These are phyloP conservation scores for Fusarium domesticum DNA, from an alignment of 2,329 filamentous ascomycete species.

Conservation along the genomic window DNA sequence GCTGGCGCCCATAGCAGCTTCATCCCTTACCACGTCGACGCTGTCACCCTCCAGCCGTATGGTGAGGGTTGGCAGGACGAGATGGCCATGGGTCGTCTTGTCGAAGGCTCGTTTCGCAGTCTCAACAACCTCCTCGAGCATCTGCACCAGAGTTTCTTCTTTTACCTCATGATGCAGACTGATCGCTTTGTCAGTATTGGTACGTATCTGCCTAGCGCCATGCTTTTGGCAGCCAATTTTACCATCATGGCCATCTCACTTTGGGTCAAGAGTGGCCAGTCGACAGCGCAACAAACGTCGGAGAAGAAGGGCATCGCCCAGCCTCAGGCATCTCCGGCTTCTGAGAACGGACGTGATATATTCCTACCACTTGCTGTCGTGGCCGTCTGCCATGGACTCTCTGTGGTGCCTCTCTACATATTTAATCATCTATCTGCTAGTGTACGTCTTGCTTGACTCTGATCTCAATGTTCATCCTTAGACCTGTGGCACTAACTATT, in stretches of 20 bases:
- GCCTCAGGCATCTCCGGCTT: conserved; percentile 9
- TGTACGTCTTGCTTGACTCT: conserved; percentile 46
- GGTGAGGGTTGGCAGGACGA: conserved; percentile 96
- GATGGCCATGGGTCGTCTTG: conserved; percentile 85
- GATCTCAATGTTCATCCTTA: neutral
- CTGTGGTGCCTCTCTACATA: conserved; percentile 77
- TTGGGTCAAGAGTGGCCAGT: conserved; percentile 83
- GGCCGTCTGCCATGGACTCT: conserved; percentile 68
- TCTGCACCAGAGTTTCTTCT: conserved; percentile 98
- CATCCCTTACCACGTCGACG: conserved; percentile 96
- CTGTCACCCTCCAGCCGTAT: conserved; percentile 86
- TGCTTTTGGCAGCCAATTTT: conserved; percentile 92
- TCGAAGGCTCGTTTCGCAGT: conserved; percentile 89
- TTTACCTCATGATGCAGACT: conserved; percentile 89
- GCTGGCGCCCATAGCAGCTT: conserved; percentile 92
- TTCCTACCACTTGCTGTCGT: conserved; percentile 74
- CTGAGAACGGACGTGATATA: conserved; percentile 59
- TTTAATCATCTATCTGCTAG: conserved; percentile 71
- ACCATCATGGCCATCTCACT: conserved; percentile 91
- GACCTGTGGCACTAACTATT: conserved; percentile 3
- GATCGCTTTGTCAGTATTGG: conserved; percentile 97
- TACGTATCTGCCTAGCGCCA: conserved; percentile 95
- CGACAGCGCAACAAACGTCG: conserved; percentile 26
- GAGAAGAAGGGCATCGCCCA: conserved; percentile 33
- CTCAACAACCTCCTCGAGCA: conserved; percentile 96